Evolutionary conservation across 1,284 basidiomycete genomes (phyloP).

Genomic region (Boletus calvinii): DNA sequence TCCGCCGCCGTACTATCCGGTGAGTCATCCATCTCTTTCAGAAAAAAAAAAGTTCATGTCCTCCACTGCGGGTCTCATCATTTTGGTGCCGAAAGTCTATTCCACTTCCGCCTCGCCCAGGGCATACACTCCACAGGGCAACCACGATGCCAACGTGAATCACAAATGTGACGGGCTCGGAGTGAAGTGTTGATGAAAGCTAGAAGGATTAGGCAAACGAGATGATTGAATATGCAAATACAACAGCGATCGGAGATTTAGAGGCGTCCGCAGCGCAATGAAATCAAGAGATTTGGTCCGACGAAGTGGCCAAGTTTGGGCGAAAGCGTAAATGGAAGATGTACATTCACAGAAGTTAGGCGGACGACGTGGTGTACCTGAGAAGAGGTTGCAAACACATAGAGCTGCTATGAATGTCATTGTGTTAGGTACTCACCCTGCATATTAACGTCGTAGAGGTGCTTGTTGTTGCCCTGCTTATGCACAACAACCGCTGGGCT

Average conservation of each 20-base stretch:
- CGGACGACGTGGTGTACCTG: no score
- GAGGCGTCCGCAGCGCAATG: not conserved
- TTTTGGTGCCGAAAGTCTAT: not conserved
- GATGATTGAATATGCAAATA: not conserved
- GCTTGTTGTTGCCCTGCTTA: not conserved
- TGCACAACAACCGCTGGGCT: not conserved
- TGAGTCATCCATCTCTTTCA: not conserved
- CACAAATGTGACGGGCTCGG: not conserved
- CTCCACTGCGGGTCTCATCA: not conserved
- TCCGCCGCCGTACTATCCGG: constrained; percentile 16
- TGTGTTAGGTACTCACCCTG: not conserved
- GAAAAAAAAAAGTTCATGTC: not conserved
- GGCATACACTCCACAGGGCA: not conserved
- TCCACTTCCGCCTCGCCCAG: not conserved
- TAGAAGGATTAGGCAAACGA: not conserved
- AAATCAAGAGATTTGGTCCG: not conserved
- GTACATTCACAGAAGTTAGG: no score
- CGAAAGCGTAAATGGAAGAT: no score
- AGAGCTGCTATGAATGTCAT: not conserved
- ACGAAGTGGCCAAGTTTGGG: no score
- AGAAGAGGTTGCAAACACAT: no score
- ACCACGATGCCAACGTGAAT: not conserved
- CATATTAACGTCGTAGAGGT: not conserved
- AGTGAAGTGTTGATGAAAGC: not conserved
- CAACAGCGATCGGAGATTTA: not conserved